These are phyloP conservation scores for Botrytis aclada DNA, from an alignment of 2,329 filamentous ascomycete species.

Conservation along the genomic window DNA sequence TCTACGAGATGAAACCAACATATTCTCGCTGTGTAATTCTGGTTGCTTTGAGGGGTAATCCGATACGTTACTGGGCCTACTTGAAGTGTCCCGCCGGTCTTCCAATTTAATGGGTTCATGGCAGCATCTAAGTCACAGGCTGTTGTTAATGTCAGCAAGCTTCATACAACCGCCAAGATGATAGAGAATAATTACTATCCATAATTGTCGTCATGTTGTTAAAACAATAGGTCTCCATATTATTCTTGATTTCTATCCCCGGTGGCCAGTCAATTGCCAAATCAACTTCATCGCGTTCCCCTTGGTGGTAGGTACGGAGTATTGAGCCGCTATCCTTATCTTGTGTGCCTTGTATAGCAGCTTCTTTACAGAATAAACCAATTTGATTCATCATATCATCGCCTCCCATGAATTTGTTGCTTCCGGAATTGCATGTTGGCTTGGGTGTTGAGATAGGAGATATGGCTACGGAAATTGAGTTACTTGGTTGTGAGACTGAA, in stretches of 20 bases:
- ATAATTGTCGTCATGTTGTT: neutral
- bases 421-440: neutral
- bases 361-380: neutral
- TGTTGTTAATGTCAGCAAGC: neutral
- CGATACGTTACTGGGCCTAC: neutral
- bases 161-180: accelerated
- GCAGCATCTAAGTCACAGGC: neutral
- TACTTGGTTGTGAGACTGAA: neutral
- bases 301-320: neutral
- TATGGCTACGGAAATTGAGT: neutral
- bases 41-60: neutral
- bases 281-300: neutral
- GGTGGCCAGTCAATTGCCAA: neutral
- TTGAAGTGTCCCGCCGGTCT: neutral
- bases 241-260: neutral
- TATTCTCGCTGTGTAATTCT: neutral
- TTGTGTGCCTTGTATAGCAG: neutral
- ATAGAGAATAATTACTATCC: neutral
- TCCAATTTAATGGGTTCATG: neutral
- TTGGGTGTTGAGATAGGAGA: no score
- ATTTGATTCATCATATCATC: neutral
- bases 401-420: neutral
- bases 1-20: neutral
- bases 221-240: neutral
- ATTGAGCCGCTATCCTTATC: neutral